Conservation (phyloP, 2,329 filamentous ascomycete species). For the Cryphonectria nitschkei region DNA sequence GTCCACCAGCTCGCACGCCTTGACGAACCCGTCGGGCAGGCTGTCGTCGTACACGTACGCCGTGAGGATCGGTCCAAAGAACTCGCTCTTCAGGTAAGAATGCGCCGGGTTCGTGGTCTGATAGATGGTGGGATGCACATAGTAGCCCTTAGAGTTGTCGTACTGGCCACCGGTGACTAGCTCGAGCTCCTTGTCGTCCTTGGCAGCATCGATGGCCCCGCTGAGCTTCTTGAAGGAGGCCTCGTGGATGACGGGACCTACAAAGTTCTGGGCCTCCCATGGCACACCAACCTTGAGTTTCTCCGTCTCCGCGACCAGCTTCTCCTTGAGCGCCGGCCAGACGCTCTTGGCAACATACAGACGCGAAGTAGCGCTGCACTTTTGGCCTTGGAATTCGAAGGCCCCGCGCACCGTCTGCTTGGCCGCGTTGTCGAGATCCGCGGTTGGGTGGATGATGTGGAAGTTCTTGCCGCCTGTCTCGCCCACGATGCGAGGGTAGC, state of each 20-base stretch:
- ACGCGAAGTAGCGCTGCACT: constrained; percentile 54
- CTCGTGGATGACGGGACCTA: constrained; percentile 55
- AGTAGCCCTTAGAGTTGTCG: constrained; percentile 48
- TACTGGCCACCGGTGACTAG: constrained; percentile 50
- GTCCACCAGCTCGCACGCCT: constrained; percentile 68
- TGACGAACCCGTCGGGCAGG: constrained; percentile 46
- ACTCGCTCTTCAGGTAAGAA: constrained; percentile 49
- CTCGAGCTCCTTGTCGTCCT: constrained; percentile 46
- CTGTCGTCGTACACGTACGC: constrained; percentile 53
- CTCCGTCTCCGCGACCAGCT: constrained; percentile 42
- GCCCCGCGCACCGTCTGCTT: constrained; percentile 51
- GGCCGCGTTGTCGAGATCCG: constrained; percentile 50
- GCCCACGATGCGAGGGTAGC: constrained; percentile 64
- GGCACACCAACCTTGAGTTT: constrained; percentile 39
- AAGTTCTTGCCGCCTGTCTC: constrained; percentile 60
- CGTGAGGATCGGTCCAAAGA: constrained; percentile 53
- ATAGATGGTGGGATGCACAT: constrained; percentile 52
- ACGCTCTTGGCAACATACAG: constrained; percentile 58
- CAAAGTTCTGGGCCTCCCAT: constrained; percentile 42
- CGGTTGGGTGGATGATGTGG: constrained; percentile 51
- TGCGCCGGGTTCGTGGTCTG: constrained; percentile 46
- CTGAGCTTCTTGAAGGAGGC: constrained; percentile 50
- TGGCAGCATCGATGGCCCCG: constrained; percentile 48
- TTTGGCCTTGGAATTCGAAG: constrained; percentile 57
- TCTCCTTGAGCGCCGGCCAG: constrained; percentile 45